phyloP scores from a whole-genome alignment of 2,329 filamentous ascomycete genomes.

The Clarireedia homoeocarpa region DNA sequence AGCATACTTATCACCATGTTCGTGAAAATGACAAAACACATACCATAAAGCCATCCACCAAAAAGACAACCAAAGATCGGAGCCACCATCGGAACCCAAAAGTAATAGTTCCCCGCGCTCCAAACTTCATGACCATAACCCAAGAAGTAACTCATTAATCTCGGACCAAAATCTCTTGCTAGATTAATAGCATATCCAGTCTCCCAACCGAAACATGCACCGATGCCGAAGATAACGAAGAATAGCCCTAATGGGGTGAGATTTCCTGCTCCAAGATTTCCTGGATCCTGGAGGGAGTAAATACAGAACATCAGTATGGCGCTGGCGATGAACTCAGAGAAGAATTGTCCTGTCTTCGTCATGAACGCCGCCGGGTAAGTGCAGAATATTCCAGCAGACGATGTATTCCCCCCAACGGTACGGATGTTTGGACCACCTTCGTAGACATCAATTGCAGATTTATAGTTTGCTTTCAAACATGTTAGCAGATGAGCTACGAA shows the following conservation, averaged over 20 bases:
- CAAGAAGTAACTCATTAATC: constrained; percentile 57
- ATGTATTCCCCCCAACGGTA: constrained; percentile 45
- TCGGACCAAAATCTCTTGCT: constrained; percentile 61
- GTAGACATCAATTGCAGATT: constrained; percentile 56
- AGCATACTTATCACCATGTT: not conserved
- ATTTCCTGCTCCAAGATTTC: constrained; percentile 43
- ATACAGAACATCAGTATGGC: constrained; percentile 65
- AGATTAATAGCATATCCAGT: constrained; percentile 71
- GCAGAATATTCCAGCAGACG: constrained; percentile 62
- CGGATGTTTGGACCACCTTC: constrained; percentile 54
- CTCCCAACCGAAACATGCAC: constrained; percentile 65
- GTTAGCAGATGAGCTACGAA: not conserved
- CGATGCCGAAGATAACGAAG: constrained; percentile 68
- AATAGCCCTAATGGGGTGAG: constrained; percentile 55
- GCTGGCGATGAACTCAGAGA: constrained; percentile 63
- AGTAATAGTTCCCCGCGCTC: constrained; percentile 61
- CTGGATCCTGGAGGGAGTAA: constrained; percentile 56
- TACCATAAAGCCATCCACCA: constrained; percentile 56
- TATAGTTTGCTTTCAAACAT: constrained; percentile 45
- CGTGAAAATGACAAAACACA: not conserved
- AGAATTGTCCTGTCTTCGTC: constrained; percentile 60
- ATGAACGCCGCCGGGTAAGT: constrained; percentile 61
- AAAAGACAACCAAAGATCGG: constrained; percentile 58
- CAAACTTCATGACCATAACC: constrained; percentile 64
- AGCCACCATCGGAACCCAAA: constrained; percentile 67